These are phyloP conservation scores for Phyllosticta citriasiana DNA, from an alignment of 2,329 filamentous ascomycete genomes.

Conservation along the genomic window DNA sequence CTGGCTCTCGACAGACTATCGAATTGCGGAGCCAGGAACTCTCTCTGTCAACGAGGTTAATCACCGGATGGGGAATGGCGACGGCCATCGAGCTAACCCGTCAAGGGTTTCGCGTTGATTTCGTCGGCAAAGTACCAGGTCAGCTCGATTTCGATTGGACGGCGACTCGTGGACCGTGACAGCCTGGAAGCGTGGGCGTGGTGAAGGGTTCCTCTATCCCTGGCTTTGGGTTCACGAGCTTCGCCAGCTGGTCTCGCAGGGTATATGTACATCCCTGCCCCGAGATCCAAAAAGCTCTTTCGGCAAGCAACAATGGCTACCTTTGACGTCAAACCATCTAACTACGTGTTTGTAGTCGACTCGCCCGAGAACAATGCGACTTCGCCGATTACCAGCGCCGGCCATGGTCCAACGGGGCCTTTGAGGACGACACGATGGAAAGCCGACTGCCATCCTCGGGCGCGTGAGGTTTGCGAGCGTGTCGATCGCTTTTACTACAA, in stretches of 20 bases:
- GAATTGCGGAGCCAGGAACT: neutral
- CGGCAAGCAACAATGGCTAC: neutral
- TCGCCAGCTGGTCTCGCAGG: neutral
- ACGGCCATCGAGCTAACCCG: neutral
- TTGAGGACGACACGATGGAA: neutral
- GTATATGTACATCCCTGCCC: neutral
- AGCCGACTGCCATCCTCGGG: neutral
- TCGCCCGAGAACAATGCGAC: neutral
- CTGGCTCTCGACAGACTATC: neutral
- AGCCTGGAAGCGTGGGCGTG: neutral
- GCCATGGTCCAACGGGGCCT: neutral
- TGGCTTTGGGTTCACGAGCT: neutral
- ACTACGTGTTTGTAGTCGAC: neutral
- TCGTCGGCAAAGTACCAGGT: neutral
- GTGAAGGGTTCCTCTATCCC: neutral
- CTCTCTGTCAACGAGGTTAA: neutral
- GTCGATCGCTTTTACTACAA: conserved; percentile 22
- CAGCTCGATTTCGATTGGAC: neutral
- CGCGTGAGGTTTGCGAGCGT: neutral
- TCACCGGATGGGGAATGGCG: neutral
- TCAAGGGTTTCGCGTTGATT: neutral
- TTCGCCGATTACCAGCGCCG: neutral
- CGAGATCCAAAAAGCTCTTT: neutral
- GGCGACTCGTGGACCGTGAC: neutral
- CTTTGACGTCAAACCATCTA: neutral